phyloP scores from a whole-genome alignment of 306 rosid genomes.

The Ormosia emarginata region DNA sequence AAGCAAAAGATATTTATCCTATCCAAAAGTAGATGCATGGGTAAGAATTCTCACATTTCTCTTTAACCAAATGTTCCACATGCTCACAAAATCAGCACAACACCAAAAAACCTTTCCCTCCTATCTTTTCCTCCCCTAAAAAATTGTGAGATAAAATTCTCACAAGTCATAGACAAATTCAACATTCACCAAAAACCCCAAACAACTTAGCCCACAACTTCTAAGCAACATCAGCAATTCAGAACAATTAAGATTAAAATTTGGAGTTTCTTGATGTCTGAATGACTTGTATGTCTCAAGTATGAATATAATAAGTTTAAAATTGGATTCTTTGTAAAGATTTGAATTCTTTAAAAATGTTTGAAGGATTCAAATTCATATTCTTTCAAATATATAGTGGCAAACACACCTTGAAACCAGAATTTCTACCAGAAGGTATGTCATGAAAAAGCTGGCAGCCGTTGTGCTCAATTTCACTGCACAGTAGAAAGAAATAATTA shows the following conservation, averaged over 20 bases:
- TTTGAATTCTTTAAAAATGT: constrained; percentile 4
- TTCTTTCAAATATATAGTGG: constrained; percentile 10
- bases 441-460: constrained; percentile 76
- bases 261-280: not conserved
- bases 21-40: not conserved
- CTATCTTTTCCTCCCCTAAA: not conserved
- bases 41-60: not conserved
- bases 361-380: not conserved
- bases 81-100: not conserved
- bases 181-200: constrained; percentile 1
- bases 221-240: not conserved
- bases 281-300: constrained; percentile 6
- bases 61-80: not conserved
- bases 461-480: constrained; percentile 87
- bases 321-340: not conserved
- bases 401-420: constrained; percentile 83
- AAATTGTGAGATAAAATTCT: not conserved
- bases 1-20: not conserved
- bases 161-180: not conserved
- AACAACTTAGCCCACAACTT: not conserved
- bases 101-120: not conserved
- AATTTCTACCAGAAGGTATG: constrained; percentile 79
- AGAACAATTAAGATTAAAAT: not conserved
- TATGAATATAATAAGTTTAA: not conserved
- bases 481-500: constrained; percentile 7